phyloP scores from a whole-genome alignment of 169 alveolate genomes.

The Neospora caninum region DNA sequence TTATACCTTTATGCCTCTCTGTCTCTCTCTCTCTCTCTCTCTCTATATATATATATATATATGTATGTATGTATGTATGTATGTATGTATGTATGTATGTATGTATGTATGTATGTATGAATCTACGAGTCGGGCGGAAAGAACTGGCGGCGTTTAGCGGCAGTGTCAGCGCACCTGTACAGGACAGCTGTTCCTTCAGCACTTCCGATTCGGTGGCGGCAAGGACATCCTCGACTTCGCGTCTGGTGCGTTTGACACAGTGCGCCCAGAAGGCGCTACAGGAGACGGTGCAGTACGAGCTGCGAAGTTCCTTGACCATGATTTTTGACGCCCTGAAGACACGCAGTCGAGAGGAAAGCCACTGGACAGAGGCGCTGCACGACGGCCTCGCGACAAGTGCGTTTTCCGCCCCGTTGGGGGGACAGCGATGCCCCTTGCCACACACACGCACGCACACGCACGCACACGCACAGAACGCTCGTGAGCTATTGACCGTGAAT shows the following conservation, averaged over 20 bases:
- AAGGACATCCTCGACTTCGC: background rate
- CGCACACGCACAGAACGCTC: too few relatives aligned
- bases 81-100: background rate
- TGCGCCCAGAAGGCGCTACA: conserved; percentile 31
- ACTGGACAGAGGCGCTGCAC: background rate
- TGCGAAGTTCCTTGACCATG: background rate
- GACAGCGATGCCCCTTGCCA: too few relatives aligned
- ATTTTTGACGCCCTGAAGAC: background rate
- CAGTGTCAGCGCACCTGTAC: background rate
- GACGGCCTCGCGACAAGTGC: background rate
- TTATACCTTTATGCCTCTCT: too few relatives aligned
- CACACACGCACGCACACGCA: too few relatives aligned
- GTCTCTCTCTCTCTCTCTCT: background rate
- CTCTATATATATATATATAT: background rate
- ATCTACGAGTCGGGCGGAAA: background rate
- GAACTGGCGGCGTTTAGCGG: background rate
- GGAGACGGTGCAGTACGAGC: conserved; percentile 32
- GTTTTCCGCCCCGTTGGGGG: too few relatives aligned
- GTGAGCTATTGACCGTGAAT: too few relatives aligned
- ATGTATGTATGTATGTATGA: background rate
- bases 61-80: background rate
- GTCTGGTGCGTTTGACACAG: background rate
- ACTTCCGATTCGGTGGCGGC: background rate
- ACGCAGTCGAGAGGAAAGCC: background rate
- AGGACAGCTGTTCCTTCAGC: conserved; percentile 10